phyloP scores from a whole-genome alignment of 495 filamentous ascomycete genomes.

The Thermochaetoides thermophila region DNA sequence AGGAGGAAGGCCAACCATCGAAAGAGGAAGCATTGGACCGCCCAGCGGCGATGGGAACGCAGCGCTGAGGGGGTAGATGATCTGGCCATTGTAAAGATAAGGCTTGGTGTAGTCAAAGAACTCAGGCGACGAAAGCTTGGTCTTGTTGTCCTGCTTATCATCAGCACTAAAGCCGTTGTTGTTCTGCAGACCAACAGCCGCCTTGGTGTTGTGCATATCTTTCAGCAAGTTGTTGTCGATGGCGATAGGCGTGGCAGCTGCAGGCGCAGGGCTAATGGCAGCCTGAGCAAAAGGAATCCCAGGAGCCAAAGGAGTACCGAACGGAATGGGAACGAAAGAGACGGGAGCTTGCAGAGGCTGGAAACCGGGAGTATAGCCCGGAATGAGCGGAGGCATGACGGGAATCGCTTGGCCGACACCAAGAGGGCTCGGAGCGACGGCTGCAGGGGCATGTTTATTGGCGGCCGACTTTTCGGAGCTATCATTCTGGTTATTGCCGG shows the following conservation, averaged over 20 bases:
- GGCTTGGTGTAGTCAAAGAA: conserved; percentile 31
- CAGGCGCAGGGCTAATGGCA: conserved; percentile 3
- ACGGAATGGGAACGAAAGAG: conserved; percentile 18
- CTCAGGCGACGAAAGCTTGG: conserved; percentile 29
- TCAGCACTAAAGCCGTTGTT: conserved; percentile 13
- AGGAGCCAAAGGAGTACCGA: conserved; percentile 13
- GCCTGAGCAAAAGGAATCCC: conserved; percentile 11
- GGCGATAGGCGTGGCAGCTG: conserved; percentile 1
- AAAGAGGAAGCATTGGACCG: conserved; percentile 11
- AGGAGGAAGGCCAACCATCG: conserved; percentile 12
- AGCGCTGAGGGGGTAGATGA: conserved; percentile 30
- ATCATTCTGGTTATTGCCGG: conserved; percentile 7
- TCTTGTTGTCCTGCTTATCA: conserved; percentile 22
- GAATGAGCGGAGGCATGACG: conserved; percentile 11
- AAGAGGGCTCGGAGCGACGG: conserved; percentile 1
- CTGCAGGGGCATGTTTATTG: conserved; percentile 9
- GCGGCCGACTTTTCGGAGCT: background rate
- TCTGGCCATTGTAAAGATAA: conserved; percentile 33
- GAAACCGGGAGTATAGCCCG: conserved; percentile 15
- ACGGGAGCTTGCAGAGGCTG: conserved; percentile 17
- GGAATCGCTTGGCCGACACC: conserved; percentile 9
- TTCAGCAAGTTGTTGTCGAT: conserved; percentile 7
- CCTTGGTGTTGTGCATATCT: conserved; percentile 15
- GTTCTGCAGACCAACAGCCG: conserved; percentile 12
- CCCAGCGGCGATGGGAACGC: conserved; percentile 9